Conservation (phyloP, 2,329 filamentous ascomycete genomes). For the Clonostachys sp. region DNA sequence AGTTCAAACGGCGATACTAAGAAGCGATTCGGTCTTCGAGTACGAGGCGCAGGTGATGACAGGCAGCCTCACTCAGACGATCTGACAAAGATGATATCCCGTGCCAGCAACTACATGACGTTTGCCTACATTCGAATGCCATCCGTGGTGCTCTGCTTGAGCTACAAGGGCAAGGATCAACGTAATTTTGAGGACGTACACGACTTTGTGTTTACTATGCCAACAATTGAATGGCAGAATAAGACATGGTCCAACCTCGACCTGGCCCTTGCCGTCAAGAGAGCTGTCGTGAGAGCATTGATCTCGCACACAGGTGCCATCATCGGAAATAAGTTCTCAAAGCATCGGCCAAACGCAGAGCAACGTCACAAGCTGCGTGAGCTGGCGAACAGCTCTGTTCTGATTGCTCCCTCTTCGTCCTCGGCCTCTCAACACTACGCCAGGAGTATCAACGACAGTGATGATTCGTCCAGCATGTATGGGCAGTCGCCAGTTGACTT, state of each 20-base stretch:
- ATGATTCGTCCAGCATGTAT: constrained; percentile 52
- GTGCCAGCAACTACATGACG: constrained; percentile 96
- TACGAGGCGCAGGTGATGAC: constrained; percentile 37
- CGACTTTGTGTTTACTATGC: constrained; percentile 94
- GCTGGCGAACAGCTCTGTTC: constrained; percentile 71
- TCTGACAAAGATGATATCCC: constrained; percentile 91
- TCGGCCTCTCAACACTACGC: constrained; percentile 27
- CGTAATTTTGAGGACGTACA: constrained; percentile 96
- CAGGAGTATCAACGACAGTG: constrained; percentile 44
- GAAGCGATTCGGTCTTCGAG: constrained; percentile 53
- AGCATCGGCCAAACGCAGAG: constrained; percentile 76
- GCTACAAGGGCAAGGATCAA: constrained; percentile 93
- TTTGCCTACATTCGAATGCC: constrained; percentile 93
- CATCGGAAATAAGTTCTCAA: constrained; percentile 93
- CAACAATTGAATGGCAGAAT: constrained; percentile 92
- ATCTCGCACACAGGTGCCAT: constrained; percentile 96
- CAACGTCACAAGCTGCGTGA: constrained; percentile 78
- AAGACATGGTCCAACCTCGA: constrained; percentile 99
- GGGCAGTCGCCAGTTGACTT: constrained; percentile 51
- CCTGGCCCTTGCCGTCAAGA: constrained; percentile 86
- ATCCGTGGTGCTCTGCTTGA: constrained; percentile 90
- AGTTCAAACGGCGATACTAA: constrained; percentile 33
- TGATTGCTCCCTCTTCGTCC: constrained; percentile 45
- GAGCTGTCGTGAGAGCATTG: constrained; percentile 86
- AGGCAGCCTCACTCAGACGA: constrained; percentile 75